These are phyloP conservation scores for Starmerella powellii DNA, from an alignment of 805 yeast species.

Conservation along the genomic window DNA sequence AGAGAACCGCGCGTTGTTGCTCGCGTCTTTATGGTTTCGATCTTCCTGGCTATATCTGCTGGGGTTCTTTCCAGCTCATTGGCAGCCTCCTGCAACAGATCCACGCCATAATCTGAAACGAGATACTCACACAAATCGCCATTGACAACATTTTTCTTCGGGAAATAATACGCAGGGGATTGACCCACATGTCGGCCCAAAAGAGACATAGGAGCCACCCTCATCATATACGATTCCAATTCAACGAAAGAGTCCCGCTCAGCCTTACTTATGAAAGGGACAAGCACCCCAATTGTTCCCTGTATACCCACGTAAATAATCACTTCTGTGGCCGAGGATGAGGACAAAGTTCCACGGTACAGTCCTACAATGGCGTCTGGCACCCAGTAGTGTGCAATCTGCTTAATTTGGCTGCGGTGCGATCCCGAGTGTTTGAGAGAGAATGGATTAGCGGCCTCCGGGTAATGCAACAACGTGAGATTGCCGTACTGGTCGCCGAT, in stretches of 20 bases:
- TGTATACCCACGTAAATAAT: constrained; percentile 64
- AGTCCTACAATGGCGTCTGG: constrained; percentile 63
- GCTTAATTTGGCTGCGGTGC: no score
- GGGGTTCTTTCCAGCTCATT: constrained; percentile 26
- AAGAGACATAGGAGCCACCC: constrained; percentile 9
- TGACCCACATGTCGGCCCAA: not conserved
- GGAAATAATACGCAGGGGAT: constrained; percentile 49
- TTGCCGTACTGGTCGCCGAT: constrained; percentile 88
- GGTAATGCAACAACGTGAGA: constrained; percentile 46
- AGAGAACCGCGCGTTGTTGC: no score
- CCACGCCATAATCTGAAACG: constrained; percentile 29
- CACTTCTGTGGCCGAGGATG: constrained; percentile 52
- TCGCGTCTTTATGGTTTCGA: no score
- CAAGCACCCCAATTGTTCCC: constrained; percentile 66
- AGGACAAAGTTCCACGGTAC: constrained; percentile 38
- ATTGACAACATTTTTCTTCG: constrained; percentile 63
- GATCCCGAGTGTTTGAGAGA: no score
- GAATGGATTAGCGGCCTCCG: no score
- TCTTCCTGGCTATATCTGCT: constrained; percentile 20
- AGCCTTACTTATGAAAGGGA: constrained; percentile 50
- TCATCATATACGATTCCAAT: constrained; percentile 37
- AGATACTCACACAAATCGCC: constrained; percentile 68
- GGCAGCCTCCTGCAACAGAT: constrained; percentile 25
- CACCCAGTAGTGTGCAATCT: constrained; percentile 49
- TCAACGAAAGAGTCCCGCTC: constrained; percentile 50